phyloP scores from a whole-genome alignment of 2,329 filamentous ascomycete genomes.

The Claviceps africana region DNA sequence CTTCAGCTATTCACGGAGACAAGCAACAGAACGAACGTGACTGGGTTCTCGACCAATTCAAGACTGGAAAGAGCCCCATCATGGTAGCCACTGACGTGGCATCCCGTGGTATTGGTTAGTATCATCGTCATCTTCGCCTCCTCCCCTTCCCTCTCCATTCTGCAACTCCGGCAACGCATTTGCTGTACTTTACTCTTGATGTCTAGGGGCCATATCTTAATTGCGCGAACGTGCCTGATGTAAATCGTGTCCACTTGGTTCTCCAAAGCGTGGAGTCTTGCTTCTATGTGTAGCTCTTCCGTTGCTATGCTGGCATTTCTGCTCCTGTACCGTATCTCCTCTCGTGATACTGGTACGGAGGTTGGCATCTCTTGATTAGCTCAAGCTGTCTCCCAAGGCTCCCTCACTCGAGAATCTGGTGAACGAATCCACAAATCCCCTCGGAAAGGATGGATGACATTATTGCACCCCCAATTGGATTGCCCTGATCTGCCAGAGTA shows the following conservation, averaged over 20 bases:
- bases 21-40: slow-evolving; percentile 99
- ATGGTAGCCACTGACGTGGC: slow-evolving; percentile 99
- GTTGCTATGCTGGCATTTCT: slow-evolving; percentile 64
- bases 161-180: slow-evolving; percentile 43
- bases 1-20: slow-evolving; percentile 88
- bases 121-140: slow-evolving; percentile 26
- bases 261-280: slow-evolving; percentile 72
- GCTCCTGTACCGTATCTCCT: slow-evolving; percentile 50
- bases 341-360: slow-evolving; percentile 61
- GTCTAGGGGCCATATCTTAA: slow-evolving; percentile 69
- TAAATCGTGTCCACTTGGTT: slow-evolving; percentile 70
- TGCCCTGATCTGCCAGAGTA: slow-evolving; percentile 42
- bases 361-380: slow-evolving; percentile 62
- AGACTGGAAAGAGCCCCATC: slow-evolving; percentile 97
- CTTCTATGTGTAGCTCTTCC: slow-evolving; percentile 31
- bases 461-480: slow-evolving; percentile 36
- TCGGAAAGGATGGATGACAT: slow-evolving; percentile 32
- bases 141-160: slow-evolving; percentile 31
- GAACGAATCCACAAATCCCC: slow-evolving; percentile 28
- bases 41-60: slow-evolving; percentile 99
- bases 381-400: slow-evolving; percentile 55
- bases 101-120: slow-evolving; percentile 99
- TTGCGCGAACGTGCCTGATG: slow-evolving; percentile 87
- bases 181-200: slow-evolving; percentile 79
- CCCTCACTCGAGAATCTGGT: slow-evolving; percentile 43